Evolutionary conservation across 352 stramenopile species (phyloP).

Genomic region (Globisporangium yorkense): DNA sequence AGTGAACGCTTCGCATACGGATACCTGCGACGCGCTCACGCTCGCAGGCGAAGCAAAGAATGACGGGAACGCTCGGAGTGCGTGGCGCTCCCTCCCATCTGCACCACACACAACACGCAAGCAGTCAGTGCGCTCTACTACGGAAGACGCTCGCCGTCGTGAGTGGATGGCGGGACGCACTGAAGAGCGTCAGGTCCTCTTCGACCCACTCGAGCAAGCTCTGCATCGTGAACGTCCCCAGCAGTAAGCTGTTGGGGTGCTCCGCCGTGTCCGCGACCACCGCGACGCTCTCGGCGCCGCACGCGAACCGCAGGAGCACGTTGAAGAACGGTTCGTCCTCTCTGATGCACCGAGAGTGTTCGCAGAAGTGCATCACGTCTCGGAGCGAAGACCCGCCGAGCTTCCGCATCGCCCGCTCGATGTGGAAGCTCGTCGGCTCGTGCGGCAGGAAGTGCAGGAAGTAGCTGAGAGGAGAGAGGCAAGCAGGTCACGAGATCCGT

Average conservation of each 20-base stretch:
- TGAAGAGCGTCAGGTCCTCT: constrained; percentile 49
- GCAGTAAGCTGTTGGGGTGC: constrained; percentile 17
- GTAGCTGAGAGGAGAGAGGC: constrained; percentile 12
- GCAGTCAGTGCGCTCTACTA: not conserved
- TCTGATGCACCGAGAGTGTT: constrained; percentile 24
- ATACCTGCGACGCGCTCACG: constrained; percentile 15
- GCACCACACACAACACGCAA: not conserved
- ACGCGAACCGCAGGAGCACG: constrained; percentile 42
- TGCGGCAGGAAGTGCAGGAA: constrained; percentile 26
- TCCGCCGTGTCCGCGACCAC: constrained; percentile 26
- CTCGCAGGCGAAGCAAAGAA: constrained; percentile 38
- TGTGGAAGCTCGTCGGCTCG: constrained; percentile 33
- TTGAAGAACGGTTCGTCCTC: constrained; percentile 57
- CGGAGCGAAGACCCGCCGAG: constrained; percentile 26
- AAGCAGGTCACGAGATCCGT: not conserved
- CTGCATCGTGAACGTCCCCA: constrained; percentile 33
- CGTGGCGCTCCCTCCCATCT: constrained; percentile 29
- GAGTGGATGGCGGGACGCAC: constrained; percentile 17
- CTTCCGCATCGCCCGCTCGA: constrained; percentile 30
- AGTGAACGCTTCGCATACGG: constrained; percentile 31
- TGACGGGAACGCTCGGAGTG: constrained; percentile 37
- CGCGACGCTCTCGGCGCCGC: constrained; percentile 29
- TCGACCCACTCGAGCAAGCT: constrained; percentile 51
- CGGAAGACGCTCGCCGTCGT: no score
- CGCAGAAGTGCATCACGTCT: constrained; percentile 25